Percentiles rank a stretch among this genome's conserved stretches.
Conservation (phyloP, 192 early-diverging fungal species). For the Linnemannia exigua region DNA sequence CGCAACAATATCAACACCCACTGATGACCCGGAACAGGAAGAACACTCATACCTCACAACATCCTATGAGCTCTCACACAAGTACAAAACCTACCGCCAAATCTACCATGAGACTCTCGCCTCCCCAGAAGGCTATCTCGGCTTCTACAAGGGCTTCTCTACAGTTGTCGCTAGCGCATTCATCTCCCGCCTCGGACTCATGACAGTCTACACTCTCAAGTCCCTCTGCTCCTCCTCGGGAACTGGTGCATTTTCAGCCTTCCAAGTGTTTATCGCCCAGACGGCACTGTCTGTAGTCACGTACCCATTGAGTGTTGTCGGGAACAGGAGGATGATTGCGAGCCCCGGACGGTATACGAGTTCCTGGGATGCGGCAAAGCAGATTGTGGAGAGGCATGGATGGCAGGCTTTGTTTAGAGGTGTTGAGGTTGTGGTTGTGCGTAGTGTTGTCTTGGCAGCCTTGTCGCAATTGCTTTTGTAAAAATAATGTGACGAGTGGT, state of each 20-base stretch:
- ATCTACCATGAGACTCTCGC: background rate
- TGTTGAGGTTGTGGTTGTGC: conserved; percentile 18
- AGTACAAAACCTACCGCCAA: conserved; percentile 12
- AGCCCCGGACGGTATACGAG: conserved; percentile 25
- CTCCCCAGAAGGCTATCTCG: conserved; percentile 12
- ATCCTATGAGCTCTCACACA: conserved; percentile 22
- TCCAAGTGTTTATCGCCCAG: conserved; percentile 10
- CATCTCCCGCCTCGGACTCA: conserved; percentile 28
- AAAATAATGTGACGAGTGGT: too few relatives aligned
- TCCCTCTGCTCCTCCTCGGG: background rate
- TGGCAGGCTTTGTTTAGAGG: conserved; percentile 33
- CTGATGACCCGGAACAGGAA: background rate
- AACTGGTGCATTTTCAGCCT: background rate
- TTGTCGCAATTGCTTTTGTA: conserved; percentile 10
- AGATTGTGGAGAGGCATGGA: conserved; percentile 48
- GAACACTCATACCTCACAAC: background rate
- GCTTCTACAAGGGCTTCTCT: conserved; percentile 44
- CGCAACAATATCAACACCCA: too few relatives aligned
- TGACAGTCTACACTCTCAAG: conserved; percentile 19
- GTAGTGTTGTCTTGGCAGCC: conserved; percentile 5
- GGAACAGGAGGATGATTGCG: conserved; percentile 37
- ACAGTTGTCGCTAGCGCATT: conserved; percentile 14
- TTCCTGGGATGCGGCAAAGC: conserved; percentile 41
- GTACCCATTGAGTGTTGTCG: conserved; percentile 30
- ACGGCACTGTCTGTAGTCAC: conserved; percentile 8